Percentiles rank a stretch among this genome's conserved stretches.
Conservation (phyloP, 345 rosid genomes). For the Populus ilicifolia region DNA sequence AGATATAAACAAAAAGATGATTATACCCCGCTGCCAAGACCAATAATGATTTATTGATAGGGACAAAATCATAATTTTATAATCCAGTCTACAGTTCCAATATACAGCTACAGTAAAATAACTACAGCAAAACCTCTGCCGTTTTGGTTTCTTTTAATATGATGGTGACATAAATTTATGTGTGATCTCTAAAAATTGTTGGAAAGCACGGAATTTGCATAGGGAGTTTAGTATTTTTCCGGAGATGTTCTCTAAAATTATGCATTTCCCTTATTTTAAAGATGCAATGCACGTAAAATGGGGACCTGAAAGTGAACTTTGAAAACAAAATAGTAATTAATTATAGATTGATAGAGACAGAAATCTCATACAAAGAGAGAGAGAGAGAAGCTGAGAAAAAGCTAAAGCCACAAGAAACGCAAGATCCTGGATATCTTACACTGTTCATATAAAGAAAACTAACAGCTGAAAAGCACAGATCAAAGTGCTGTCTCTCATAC, state of each 20-base stretch:
- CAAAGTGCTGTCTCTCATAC: neutral
- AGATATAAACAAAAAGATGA: no score
- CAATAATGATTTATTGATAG: no score
- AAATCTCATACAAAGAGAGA: neutral
- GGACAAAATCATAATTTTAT: no score
- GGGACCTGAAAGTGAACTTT: neutral
- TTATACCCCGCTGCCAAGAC: no score
- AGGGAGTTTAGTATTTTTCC: no score
- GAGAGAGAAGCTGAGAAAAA: neutral
- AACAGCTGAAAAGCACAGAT: neutral
- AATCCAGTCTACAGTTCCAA: no score
- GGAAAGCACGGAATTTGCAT: no score
- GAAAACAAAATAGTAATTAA: neutral
- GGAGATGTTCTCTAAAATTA: neutral
- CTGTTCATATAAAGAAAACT: neutral
- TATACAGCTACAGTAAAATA: no score
- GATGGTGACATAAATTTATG: no score
- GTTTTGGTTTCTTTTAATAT: no score
- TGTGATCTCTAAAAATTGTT: no score
- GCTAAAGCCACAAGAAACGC: neutral
- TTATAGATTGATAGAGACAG: neutral
- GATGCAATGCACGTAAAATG: neutral
- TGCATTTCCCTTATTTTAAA: neutral
- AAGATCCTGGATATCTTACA: neutral
- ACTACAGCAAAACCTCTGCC: no score